Evolutionary conservation across 371 early-diverging fungal genomes (phyloP).

Genomic region (Mortierella sp.): DNA sequence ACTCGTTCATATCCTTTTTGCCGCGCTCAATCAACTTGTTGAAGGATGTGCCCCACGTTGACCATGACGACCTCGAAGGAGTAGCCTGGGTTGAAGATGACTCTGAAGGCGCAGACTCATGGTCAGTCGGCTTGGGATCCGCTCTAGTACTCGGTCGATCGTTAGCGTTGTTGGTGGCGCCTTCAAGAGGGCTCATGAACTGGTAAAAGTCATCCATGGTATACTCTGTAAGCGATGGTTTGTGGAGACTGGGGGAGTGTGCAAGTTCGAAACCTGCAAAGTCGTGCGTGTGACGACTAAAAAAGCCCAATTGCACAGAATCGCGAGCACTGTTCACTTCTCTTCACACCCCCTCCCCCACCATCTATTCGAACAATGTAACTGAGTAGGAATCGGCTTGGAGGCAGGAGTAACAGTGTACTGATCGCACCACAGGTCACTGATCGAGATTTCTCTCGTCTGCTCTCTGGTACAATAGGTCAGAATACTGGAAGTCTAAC

Average conservation of each 20-base stretch:
- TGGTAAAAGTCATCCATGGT: conserved; percentile 54
- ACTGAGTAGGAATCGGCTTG: not conserved
- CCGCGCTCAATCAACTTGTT: conserved; percentile 51
- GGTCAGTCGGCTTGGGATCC: not conserved
- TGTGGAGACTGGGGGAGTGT: too few species aligned
- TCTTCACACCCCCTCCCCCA: not conserved
- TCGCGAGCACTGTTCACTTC: too few species aligned
- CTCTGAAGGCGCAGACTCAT: not conserved
- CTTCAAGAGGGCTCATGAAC: conserved; percentile 50
- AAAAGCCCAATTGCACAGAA: too few species aligned
- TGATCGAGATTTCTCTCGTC: not conserved
- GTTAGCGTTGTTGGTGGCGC: conserved; percentile 31
- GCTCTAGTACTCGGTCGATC: conserved; percentile 28
- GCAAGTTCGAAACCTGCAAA: too few species aligned
- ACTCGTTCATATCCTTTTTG: conserved; percentile 55
- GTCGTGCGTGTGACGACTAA: too few species aligned
- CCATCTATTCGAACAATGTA: not conserved
- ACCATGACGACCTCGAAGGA: conserved; percentile 47
- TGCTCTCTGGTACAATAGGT: conserved; percentile 55
- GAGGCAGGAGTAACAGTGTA: not conserved
- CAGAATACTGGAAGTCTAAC: conserved; percentile 83
- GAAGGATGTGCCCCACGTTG: conserved; percentile 47
- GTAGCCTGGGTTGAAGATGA: conserved; percentile 6
- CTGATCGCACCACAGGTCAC: not conserved
- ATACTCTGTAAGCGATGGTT: too few species aligned